Evolutionary conservation across 176 grass and related monocot genomes (phyloP), one percentile per base, ranked within the genome.

Genomic region (Carex kokanica): DNA sequence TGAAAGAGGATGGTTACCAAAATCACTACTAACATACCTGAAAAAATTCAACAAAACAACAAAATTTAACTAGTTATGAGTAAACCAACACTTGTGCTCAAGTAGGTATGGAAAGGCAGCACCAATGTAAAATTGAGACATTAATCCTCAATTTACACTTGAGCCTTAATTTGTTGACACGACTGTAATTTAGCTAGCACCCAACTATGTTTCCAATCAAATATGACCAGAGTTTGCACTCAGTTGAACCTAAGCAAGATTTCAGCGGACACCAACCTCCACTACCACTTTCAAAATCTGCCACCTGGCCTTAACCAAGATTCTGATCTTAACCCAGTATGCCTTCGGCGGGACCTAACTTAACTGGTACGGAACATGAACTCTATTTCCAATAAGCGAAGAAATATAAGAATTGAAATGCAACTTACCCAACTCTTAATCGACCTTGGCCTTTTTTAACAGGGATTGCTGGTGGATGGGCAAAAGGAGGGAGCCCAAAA

Each of bases 21-120:
- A 97, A 52, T 97, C 94, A 60, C 94, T 97, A 83, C 94, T 97
- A 41, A 97, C 86, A 75, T 97, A 97, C 81, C 94, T 97, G 86
- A 88, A 63, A 43, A 70, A 43, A 14, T 32, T 75, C 61, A 88
- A 51, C 43, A 41, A 16, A 60, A 78, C 59, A 14, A 18, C 17
- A 27, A 18, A 74, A 77, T 17, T 77, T 14, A 55, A 55, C 13
- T 34, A 51, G 52, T 52, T 53, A 55, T 29, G 13, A 29, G 24
- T 24, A 54, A 55, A 77, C 13, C 47, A 47, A 54, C 49, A 55
- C 5, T 31, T 9, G 24, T 12, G 5, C 21, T 16, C 16, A 55
- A 77, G 14, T 49, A 77, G 23, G 52, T 55, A 77, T 18, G 14
- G 55, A 54, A 6, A 77, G 5, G 12, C 21, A 53, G 49, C 23